Evolutionary conservation across 1,284 basidiomycete species (phyloP), one percentile per base, ranked within the genome.

Genomic region (Leccinum pachyderme): DNA sequence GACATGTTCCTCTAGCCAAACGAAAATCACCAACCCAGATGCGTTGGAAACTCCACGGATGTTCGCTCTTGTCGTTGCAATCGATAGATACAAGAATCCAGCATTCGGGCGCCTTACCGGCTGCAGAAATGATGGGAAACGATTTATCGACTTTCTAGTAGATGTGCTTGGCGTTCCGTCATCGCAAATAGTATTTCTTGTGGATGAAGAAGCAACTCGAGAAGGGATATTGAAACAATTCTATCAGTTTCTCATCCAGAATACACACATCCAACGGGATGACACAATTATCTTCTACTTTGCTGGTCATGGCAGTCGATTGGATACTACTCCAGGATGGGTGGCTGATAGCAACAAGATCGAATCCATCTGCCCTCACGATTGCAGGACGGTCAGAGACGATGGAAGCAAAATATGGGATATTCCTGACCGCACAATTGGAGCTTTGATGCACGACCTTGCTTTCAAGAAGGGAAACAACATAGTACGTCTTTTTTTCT

Each of bases 271-370:
- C 22, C 73, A 80, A 48, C 67, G 65, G 22, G 81, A 79, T 13
- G 84, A 87, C 54, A 76, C 82, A n/a, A 81, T 87, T 27, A 53
- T 87, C 47, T 72, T 87, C 55, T 87, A 81, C 61, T 87, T 83
- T 61, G 82, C 85, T 9, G 84, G 85, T 5, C 84, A 86, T 62
- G 85, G 85, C 4, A 79, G 77, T 57, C 73, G 65, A 41, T 59
- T 79, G 7, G 63, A 67, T 8, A 77, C 83, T 15, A 84, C 83
- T 18, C 62, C 67, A 11, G 80, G 75, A 32, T 86, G 83, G 83
- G 77, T 76, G 55, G 69, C 72, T 33, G 69, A 66, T n/a, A 54
- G 61, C 25, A 69, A 71, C 18, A 72, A 72, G 43, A 80, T 83
- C 4, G 76, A 86, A 57, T 74, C 81, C 37, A 65, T 87, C 11